Percentiles rank a stretch among this genome's conserved stretches.
Evolutionary conservation across 2,329 filamentous ascomycete species (phyloP).

Genomic region (Fonsecaea pedrosoi): DNA sequence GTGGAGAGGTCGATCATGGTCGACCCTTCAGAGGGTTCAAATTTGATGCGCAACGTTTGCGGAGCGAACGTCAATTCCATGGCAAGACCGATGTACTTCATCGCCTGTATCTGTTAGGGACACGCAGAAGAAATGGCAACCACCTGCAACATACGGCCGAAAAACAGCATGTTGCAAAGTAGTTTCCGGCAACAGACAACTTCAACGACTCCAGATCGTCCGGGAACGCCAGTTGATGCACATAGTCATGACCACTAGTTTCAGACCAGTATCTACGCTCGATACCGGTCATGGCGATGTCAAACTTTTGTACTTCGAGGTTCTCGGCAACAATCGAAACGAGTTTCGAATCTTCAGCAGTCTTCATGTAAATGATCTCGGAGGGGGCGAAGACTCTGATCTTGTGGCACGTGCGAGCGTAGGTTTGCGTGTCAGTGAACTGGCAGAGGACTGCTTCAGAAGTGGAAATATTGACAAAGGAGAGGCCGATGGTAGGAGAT

Average conservation of each 20-base stretch:
- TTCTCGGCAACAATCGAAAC: slow-evolving; percentile 76
- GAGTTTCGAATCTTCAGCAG: slow-evolving; percentile 76
- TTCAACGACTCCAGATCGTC: slow-evolving; percentile 83
- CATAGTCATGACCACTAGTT: slow-evolving; percentile 74
- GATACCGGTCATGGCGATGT: slow-evolving; percentile 65
- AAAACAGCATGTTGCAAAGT: slow-evolving; percentile 83
- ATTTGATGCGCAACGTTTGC: slow-evolving; percentile 85
- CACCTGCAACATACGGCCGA: slow-evolving; percentile 70
- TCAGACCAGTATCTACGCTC: slow-evolving; percentile 88
- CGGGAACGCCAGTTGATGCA: slow-evolving; percentile 77
- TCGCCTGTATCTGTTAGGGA: slow-evolving; percentile 59
- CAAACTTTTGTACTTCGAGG: slow-evolving; percentile 53
- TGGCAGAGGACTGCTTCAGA: slow-evolving; percentile 86
- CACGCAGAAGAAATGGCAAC: slow-evolving; percentile 1
- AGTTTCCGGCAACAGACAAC: slow-evolving; percentile 79
- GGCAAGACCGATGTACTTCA: slow-evolving; percentile 79
- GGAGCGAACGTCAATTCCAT: slow-evolving; percentile 71
- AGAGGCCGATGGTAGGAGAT: slow-evolving; percentile 80
- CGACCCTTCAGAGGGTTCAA: slow-evolving; percentile 84
- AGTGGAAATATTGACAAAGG: slow-evolving; percentile 85
- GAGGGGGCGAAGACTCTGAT: slow-evolving; percentile 80
- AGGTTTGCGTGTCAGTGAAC: slow-evolving; percentile 91
- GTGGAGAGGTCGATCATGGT: slow-evolving; percentile 97
- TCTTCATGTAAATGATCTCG: slow-evolving; percentile 77
- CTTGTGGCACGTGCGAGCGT: slow-evolving; percentile 86